Evolutionary conservation across 768 basidiomycete genomes (phyloP), one percentile per base, ranked within the genome.

Genomic region (Chalciporus chontae): DNA sequence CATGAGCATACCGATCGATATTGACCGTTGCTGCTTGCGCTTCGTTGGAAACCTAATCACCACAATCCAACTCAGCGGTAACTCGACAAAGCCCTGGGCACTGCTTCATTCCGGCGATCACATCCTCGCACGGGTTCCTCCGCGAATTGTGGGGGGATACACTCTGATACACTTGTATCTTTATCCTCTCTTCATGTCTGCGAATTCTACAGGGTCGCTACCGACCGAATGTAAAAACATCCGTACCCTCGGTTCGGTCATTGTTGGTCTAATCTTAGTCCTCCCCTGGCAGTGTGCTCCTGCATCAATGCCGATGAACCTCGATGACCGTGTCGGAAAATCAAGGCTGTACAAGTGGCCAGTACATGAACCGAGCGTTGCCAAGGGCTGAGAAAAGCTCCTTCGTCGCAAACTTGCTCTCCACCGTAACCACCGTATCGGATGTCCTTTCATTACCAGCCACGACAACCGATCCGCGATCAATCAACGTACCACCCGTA

Each of bases 31-130:
- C n/a, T n/a, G n/a, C n/a, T n/a, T n/a, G 27, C 9, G 14, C 47
- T 55, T 46, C n/a, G 34, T 32, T 27, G 45, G 47, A 53, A 61
- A 52, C 51, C 17, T 18, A 43, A 58, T 55, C 44, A 48, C 21
- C 45, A 36, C 15, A 36, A 17, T 40, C 48, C 26, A 50, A 43
- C 48, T 52, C 56, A 58, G 53, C 48, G 41, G 59, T 45, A 48
- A 48, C 34, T 38, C 37, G 21, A 43, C 9, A 18, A 37, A 24
- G 17, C 10, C 9, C 50, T 32, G 21, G 5, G n/a, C 48, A 29
- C 19, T 21, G 11, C 43, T 37, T 42, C 24, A n/a, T 36, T 40
- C 45, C n/a, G 47, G 36, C 46, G 27, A 45, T 42, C 19, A 14
- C n/a, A 2, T 23, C 0, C 18, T 51, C 48, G 8, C 54, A 52